phyloP scores from a whole-genome alignment of 805 yeast species.

The Debaryomyces castellii region DNA sequence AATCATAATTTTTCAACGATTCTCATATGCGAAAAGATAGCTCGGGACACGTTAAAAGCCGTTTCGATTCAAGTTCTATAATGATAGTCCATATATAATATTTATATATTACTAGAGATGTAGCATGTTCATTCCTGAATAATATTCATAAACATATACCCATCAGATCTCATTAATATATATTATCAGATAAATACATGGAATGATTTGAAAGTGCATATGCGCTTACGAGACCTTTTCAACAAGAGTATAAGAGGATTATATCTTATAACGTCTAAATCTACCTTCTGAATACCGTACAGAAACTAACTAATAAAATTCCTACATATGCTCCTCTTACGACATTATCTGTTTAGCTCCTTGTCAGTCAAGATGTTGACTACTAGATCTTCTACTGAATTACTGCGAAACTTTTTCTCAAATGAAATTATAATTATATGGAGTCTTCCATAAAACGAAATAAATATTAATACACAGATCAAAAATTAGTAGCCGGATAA shows the following conservation, averaged over 20 bases:
- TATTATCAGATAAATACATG: not conserved
- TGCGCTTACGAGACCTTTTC: not conserved
- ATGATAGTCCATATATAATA: no score
- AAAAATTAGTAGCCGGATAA: conserved; percentile 26
- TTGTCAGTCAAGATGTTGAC: no score
- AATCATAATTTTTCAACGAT: not conserved
- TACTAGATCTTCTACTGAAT: not conserved
- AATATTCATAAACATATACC: no score
- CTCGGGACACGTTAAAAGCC: not conserved
- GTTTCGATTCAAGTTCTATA: not conserved
- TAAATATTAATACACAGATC: not conserved
- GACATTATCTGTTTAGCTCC: no score
- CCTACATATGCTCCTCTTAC: no score
- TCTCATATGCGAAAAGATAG: not conserved
- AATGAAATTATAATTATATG: not conserved
- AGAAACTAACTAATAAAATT: no score
- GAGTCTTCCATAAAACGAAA: not conserved
- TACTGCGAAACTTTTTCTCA: not conserved
- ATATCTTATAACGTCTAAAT: not conserved
- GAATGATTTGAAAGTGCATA: not conserved
- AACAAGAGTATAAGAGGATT: not conserved
- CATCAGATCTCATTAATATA: no score
- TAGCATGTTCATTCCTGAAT: no score
- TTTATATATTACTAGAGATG: no score
- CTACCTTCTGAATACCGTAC: not conserved